Base-by-base conservation (phyloP, 2,329 filamentous ascomycete species). In the Paecilomyces variotii region DNA sequence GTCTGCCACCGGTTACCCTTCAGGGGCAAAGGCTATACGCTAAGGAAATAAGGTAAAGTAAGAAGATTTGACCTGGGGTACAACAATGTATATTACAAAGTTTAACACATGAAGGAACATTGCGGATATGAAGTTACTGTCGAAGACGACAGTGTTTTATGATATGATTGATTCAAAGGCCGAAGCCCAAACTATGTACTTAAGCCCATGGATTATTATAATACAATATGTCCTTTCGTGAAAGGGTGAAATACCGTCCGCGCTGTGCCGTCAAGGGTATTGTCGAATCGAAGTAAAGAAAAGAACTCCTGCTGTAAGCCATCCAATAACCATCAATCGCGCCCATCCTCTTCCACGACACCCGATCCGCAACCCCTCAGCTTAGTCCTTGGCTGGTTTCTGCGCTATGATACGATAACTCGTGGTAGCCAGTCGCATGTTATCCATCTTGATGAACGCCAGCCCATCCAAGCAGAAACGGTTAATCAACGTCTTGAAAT, bases 361-460 rank as follows among this genome's bases (percentile, higher is more conserved):
- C 39, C 19, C 19, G 39, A n/a, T 45, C 39, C n/a, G 39, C 39
- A 32, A 5, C 39, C 39, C 39, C 39, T 45, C 39, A 45, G 9
- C 39, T 45, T 45, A 45, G 39, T 19, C 19, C 19, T 45, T 45
- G 39, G 28, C 19, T 14, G 71, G 78, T 66, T 81, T 82, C 66
- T 77, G 74, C 0, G 80, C 80, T 60, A 83, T 77, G 57, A 82
- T 76, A 53, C 80, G 77, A 58, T 82, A 82, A 56, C 79, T 82
- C 6, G 80, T 83, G 2, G 78, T 79, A 25, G 78, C 76, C 14
- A 83, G 68, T 10, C 80, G 76, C 79, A 80, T 79, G 19, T 73
- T 75, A 62, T 83, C 80, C 80, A 83, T 82, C 70, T 82, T 76
- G 59, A 82, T 78, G 60, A 83, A 83, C 0, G 80, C 80, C 68